Percentiles rank a stretch among this genome's conserved stretches.
Evolutionary conservation across 2,329 filamentous ascomycete species (phyloP).

Genomic region (Fusarium palustre): DNA sequence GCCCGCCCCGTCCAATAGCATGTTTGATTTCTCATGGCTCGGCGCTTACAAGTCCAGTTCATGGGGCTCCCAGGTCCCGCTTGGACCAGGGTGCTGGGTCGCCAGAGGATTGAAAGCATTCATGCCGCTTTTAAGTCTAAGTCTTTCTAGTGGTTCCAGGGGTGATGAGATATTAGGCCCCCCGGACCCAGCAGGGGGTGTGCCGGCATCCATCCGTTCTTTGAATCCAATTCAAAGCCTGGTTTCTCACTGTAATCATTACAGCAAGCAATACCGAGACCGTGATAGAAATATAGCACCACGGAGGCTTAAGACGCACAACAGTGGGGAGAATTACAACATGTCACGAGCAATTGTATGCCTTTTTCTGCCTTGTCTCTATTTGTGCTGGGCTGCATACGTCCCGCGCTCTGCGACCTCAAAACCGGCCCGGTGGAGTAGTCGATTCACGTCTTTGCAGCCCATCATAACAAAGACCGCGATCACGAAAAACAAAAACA

Average conservation of each 20-base stretch:
- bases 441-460: constrained; percentile 31
- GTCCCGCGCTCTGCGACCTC: constrained; percentile 40
- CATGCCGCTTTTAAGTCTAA: constrained; percentile 44
- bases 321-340: constrained; percentile 3
- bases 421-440: constrained; percentile 40
- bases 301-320: not conserved
- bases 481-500: constrained; percentile 19
- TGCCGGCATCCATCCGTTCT: constrained; percentile 28
- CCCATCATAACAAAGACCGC: constrained; percentile 22
- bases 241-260: constrained; percentile 6
- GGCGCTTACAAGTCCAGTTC: constrained; percentile 51
- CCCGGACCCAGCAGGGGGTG: constrained; percentile 13
- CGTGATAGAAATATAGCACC: not conserved
- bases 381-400: constrained; percentile 28
- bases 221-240: constrained; percentile 5
- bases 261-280: not conserved
- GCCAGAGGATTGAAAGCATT: constrained; percentile 24
- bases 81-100: constrained; percentile 48
- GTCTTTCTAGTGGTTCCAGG: constrained; percentile 23
- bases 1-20: constrained; percentile 47
- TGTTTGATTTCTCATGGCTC: constrained; percentile 32
- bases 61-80: constrained; percentile 22
- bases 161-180: constrained; percentile 8
- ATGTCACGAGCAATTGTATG: constrained; percentile 5
- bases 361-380: constrained; percentile 16